phyloP scores from a whole-genome alignment of 2,329 filamentous ascomycete genomes.

The Paracamarosporium sp. region DNA sequence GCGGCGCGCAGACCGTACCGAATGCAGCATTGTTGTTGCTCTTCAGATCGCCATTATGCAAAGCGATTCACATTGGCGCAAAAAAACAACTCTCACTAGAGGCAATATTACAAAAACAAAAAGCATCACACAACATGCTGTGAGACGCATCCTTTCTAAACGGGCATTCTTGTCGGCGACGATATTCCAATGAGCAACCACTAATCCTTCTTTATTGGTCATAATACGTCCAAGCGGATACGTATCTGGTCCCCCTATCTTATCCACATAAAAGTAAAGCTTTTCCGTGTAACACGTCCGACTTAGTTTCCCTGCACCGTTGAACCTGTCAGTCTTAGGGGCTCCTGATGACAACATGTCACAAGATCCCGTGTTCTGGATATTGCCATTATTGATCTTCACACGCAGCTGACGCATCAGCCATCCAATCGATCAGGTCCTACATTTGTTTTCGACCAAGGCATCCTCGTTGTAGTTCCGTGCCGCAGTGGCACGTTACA shows the following conservation, averaged over 20 bases:
- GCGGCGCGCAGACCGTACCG: neutral
- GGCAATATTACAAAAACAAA: neutral
- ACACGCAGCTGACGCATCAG: neutral
- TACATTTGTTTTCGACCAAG: too few species aligned
- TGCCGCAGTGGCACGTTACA: neutral
- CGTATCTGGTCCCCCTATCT: neutral
- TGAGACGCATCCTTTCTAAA: constrained; percentile 1
- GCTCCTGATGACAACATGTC: neutral
- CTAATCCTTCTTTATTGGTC: neutral
- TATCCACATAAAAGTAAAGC: neutral
- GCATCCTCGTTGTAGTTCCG: neutral
- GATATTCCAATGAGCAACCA: neutral
- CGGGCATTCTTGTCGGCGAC: neutral
- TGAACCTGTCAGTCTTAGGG: constrained; percentile 8
- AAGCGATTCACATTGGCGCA: neutral
- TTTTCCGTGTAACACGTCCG: neutral
- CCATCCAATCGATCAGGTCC: too few species aligned
- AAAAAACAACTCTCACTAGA: neutral
- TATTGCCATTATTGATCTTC: neutral
- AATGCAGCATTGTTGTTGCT: neutral
- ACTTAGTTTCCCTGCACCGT: neutral
- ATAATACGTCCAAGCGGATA: neutral
- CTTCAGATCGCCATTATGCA: neutral
- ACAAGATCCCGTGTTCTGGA: neutral
- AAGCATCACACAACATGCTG: neutral